These are phyloP conservation scores for Xylaria sp. DNA, from an alignment of 2,329 filamentous ascomycete species.

Conservation along the genomic window DNA sequence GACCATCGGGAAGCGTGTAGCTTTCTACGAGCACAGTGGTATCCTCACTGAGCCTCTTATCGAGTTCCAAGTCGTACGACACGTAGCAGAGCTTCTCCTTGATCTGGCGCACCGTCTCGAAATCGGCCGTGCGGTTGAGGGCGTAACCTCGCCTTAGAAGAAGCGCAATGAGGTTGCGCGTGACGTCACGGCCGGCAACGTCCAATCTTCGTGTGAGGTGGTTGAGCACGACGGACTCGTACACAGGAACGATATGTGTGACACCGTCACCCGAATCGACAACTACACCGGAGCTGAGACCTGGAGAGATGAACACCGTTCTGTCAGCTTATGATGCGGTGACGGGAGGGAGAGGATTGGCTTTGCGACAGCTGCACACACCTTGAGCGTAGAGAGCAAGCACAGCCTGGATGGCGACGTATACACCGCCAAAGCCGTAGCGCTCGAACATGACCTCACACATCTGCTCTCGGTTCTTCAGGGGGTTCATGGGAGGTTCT, in stretches of 20 bases:
- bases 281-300: slow-evolving; percentile 88
- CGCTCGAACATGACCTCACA: slow-evolving; percentile 98
- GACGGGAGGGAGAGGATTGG: background rate
- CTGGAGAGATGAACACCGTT: slow-evolving; percentile 35
- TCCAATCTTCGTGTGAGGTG: slow-evolving; percentile 92
- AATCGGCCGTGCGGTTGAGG: slow-evolving; percentile 95
- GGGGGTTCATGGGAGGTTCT: slow-evolving; percentile 95
- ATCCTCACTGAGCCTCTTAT: slow-evolving; percentile 93
- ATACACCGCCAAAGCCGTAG: slow-evolving; percentile 93
- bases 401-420: slow-evolving; percentile 96
- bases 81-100: slow-evolving; percentile 99
- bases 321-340: background rate
- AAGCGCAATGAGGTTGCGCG: slow-evolving; percentile 94
- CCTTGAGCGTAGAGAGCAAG: slow-evolving; percentile 94
- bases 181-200: slow-evolving; percentile 93
- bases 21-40: slow-evolving; percentile 96
- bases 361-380: slow-evolving; percentile 35
- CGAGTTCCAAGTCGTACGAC: slow-evolving; percentile 93
- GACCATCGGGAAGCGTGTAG: slow-evolving; percentile 93
- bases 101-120: slow-evolving; percentile 97
- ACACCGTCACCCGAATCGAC: slow-evolving; percentile 98
- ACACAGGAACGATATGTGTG: slow-evolving; percentile 97
- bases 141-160: slow-evolving; percentile 91
- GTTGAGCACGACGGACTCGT: slow-evolving; percentile 96
- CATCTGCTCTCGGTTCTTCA: slow-evolving; percentile 97